phyloP scores from a whole-genome alignment of 192 early-diverging fungal species.

The Entomortierella beljakovae region DNA sequence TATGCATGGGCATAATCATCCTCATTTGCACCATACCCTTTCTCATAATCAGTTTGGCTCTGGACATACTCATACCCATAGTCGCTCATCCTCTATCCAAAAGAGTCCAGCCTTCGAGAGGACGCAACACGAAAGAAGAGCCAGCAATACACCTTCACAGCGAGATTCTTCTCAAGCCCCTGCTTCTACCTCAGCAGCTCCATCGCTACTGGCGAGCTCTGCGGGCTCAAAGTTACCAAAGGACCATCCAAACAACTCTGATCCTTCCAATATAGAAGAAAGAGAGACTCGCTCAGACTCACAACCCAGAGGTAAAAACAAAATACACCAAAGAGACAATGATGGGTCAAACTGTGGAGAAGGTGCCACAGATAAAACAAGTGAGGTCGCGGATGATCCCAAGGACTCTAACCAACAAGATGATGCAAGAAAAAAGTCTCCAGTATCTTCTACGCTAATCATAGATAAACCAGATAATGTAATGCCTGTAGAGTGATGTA shows the following conservation, averaged over 20 bases:
- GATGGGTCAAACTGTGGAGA: neutral
- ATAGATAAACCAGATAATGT: neutral
- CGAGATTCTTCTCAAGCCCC: neutral
- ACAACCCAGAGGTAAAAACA: neutral
- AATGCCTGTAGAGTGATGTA: slow-evolving; percentile 3
- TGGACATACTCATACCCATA: neutral
- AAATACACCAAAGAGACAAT: too few relatives aligned
- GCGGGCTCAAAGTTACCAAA: neutral
- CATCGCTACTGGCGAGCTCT: neutral
- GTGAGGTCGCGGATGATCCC: neutral
- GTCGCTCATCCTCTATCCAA: neutral
- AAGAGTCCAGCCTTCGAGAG: neutral
- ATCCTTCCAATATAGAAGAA: neutral
- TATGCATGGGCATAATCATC: slow-evolving; percentile 1
- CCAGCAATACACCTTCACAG: neutral
- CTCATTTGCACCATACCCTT: neutral
- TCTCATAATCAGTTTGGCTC: neutral
- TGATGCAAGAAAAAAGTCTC: neutral
- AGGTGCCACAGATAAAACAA: neutral
- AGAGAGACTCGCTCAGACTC: neutral
- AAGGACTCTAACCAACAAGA: neutral
- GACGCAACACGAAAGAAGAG: neutral
- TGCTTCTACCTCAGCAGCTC: neutral
- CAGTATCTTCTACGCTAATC: neutral
- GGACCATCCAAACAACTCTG: neutral